Conservation (phyloP, 768 basidiomycete species). For the Saitozyma podzolica region DNA sequence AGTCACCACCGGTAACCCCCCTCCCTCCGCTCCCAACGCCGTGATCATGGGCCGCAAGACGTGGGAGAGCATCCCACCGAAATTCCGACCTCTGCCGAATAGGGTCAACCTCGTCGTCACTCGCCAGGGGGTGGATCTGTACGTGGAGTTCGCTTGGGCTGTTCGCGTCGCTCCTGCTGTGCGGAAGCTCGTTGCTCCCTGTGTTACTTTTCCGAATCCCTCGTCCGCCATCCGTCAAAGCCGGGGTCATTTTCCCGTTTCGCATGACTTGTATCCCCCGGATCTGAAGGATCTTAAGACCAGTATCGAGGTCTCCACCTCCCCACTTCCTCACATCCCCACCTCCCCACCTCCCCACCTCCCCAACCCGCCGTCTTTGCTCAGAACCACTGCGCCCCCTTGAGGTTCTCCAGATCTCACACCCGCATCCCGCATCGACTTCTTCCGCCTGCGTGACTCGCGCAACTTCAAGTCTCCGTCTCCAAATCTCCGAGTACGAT, state of each 20-base stretch:
- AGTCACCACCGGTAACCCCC: slow-evolving; percentile 52
- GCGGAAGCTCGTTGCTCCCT: too few species aligned
- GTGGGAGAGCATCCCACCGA: slow-evolving; percentile 92
- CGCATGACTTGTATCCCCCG: background rate
- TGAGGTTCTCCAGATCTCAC: too few species aligned
- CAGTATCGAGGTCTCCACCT: too few species aligned
- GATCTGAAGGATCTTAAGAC: background rate
- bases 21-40: slow-evolving; percentile 60
- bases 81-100: slow-evolving; percentile 74
- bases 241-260: background rate
- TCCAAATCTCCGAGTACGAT: background rate
- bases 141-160: slow-evolving; percentile 42
- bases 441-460: too few species aligned
- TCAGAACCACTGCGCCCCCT: too few species aligned
- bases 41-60: slow-evolving; percentile 96
- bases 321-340: too few species aligned
- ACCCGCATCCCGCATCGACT: too few species aligned
- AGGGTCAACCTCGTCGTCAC: slow-evolving; percentile 74
- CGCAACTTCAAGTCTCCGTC: too few species aligned
- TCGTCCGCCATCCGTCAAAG: background rate
- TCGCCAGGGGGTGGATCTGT: slow-evolving; percentile 66
- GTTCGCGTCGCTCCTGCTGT: too few species aligned
- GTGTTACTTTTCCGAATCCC: background rate
- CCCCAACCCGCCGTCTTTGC: too few species aligned
- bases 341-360: too few species aligned